Conservation (phyloP, 1,284 basidiomycete species). For the Golubevia sp. region DNA sequence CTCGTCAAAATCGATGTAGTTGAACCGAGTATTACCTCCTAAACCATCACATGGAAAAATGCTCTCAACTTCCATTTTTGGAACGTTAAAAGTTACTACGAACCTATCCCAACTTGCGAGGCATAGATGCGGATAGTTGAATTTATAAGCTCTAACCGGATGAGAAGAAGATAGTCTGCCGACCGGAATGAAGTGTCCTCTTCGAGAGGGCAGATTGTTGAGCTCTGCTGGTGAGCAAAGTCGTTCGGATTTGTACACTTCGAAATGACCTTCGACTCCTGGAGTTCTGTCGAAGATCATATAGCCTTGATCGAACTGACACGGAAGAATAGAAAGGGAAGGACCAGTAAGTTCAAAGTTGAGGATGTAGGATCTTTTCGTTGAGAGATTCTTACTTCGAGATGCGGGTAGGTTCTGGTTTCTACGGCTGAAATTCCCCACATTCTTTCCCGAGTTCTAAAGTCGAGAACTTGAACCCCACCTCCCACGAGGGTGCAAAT, state of each 20-base stretch:
- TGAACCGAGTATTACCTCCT: neutral
- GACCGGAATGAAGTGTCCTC: constrained; percentile 29
- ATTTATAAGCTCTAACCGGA: constrained; percentile 32
- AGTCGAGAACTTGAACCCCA: constrained; percentile 17
- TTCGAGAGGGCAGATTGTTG: constrained; percentile 10
- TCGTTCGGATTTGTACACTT: constrained; percentile 40
- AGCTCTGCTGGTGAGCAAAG: constrained; percentile 23
- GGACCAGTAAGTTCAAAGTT: too few species aligned
- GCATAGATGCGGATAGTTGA: constrained; percentile 37
- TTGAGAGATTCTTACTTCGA: too few species aligned
- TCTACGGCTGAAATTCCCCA: constrained; percentile 25
- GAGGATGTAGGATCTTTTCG: too few species aligned
- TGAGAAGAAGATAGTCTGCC: constrained; percentile 18
- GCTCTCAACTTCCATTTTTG: constrained; percentile 13
- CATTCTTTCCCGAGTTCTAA: constrained; percentile 17
- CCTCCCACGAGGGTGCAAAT: constrained; percentile 21
- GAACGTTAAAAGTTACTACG: constrained; percentile 28
- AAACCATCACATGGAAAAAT: constrained; percentile 28
- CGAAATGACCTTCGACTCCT: constrained; percentile 27
- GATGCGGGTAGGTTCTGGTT: constrained; percentile 28
- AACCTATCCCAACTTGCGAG: constrained; percentile 27
- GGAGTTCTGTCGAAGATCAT: constrained; percentile 47
- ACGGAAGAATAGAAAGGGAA: too few species aligned
- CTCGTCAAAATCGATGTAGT: constrained; percentile 51
- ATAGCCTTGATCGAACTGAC: constrained; percentile 34